Evolutionary conservation across 192 early-diverging fungal species (phyloP).

Genomic region (Geranomyces variabilis): DNA sequence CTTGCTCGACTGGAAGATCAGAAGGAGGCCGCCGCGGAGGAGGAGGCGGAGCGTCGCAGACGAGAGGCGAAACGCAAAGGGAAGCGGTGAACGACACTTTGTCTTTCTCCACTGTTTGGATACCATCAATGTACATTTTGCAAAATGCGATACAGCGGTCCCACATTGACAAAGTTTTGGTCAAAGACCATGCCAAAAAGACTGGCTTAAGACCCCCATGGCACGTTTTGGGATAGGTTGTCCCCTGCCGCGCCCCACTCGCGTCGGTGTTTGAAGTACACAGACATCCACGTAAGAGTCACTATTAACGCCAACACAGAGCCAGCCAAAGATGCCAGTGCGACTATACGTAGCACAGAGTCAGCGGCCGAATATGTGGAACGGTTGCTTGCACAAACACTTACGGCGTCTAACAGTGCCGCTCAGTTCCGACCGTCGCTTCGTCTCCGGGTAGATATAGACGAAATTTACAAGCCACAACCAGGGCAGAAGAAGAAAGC

Average conservation of each 20-base stretch:
- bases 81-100: not conserved
- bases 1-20: not conserved
- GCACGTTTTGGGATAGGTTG: constrained; percentile 37
- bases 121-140: too few relatives aligned
- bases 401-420: constrained; percentile 60
- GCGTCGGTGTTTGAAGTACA: constrained; percentile 64
- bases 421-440: constrained; percentile 51
- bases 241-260: constrained; percentile 65
- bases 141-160: too few relatives aligned
- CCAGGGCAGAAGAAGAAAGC: constrained; percentile 55
- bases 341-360: constrained; percentile 42
- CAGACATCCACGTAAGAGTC: constrained; percentile 59
- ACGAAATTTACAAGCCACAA: constrained; percentile 75
- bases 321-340: constrained; percentile 56
- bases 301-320: constrained; percentile 52
- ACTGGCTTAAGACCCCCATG: constrained; percentile 28
- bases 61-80: not conserved
- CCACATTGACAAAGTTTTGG: too few relatives aligned
- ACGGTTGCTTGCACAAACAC: constrained; percentile 15
- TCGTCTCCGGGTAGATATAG: constrained; percentile 62
- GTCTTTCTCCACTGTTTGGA: too few relatives aligned
- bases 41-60: not conserved
- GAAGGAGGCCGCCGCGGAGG: not conserved
- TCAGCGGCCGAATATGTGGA: not conserved
- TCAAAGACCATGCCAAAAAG: not conserved